Conservation (phyloP, 73 alveolate genomes). For the Symbiodinium pilosum region DNA sequence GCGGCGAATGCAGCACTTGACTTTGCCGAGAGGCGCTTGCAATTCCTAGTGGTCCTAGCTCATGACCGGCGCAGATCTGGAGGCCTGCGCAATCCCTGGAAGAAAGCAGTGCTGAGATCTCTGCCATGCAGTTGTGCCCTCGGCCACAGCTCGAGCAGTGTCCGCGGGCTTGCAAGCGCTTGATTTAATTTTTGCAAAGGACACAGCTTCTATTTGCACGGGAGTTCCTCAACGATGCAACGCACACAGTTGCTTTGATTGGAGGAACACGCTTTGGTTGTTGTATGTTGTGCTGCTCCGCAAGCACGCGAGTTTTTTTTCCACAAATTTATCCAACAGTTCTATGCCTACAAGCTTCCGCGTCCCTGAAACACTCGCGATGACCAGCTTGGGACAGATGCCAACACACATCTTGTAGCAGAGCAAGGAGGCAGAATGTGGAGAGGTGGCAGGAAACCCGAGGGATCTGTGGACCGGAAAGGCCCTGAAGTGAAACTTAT, state of each 20-base stretch:
- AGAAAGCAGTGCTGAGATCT: conserved; percentile 51
- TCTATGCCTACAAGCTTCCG: too few species aligned
- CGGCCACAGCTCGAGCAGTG: neutral
- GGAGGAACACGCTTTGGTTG: neutral
- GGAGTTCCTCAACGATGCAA: conserved; percentile 66
- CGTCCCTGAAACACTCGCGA: too few species aligned
- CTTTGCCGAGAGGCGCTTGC: conserved; percentile 58
- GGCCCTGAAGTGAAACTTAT: too few species aligned
- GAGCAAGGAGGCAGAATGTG: too few species aligned
- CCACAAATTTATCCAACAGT: too few species aligned
- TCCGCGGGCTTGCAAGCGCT: too few species aligned
- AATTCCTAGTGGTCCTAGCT: neutral
- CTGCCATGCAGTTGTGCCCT: conserved; percentile 67
- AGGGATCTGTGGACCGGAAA: too few species aligned
- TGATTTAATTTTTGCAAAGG: neutral
- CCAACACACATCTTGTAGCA: too few species aligned
- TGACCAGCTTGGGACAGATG: too few species aligned
- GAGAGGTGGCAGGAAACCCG: too few species aligned
- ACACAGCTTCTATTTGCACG: conserved; percentile 87
- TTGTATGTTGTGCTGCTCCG: too few species aligned
- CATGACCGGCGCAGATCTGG: neutral
- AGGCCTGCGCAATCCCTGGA: conserved; percentile 82
- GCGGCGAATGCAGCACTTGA: conserved; percentile 63
- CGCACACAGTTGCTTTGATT: neutral
- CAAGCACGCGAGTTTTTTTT: too few species aligned